Evolutionary conservation across 148 eudicot species (phyloP), one percentile per base, ranked within the genome.

Genomic region (Rheum nobile): DNA sequence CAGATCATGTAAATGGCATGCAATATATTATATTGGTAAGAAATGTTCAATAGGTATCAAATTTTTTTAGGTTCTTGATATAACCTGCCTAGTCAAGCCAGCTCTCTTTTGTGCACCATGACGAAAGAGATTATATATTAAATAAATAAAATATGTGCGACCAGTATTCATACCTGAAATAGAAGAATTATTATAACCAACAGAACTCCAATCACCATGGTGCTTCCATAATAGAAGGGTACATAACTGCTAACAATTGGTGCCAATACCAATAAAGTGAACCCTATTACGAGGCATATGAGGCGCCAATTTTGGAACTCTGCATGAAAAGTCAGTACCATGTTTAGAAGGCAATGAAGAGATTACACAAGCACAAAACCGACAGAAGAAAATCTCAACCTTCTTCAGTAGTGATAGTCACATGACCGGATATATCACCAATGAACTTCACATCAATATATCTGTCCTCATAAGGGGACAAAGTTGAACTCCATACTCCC

Each of bases 191-290:
- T 77, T 79, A 95, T 75, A 75, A 95, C 98, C 71, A 91, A 90
- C 10, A 90, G 82, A 70, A 95, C 83, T 71, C 98, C 98, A 32
- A 90, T 85, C 24, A 86, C 88, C 98, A 95, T 95, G 29, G 97
- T 90, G 75, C 96, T 91, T 81, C 96, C 87, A 71, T 95, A 95
- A 80, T 95, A 95, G 82, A 95, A 95, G 35, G 97, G 98, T 76
- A 91, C 97, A 91, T 92, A 95, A 77, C 84, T 77, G 86, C 96
- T 90, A 71, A 90, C 88, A 78, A 88, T 75, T n/a, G 98, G 97
- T 75, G 97, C 97, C 82, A 84, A 73, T 42, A 95, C 75, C 83
- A 90, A 77, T 34, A 90, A 48, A 50, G 85, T 37, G 52, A 95
- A 59, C 74, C 98, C 98, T 72, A 86, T 0, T 22, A 78, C 87